These are phyloP conservation scores for Corchorus capsularis DNA, from an alignment of 345 rosid species.

Conservation along the genomic window DNA sequence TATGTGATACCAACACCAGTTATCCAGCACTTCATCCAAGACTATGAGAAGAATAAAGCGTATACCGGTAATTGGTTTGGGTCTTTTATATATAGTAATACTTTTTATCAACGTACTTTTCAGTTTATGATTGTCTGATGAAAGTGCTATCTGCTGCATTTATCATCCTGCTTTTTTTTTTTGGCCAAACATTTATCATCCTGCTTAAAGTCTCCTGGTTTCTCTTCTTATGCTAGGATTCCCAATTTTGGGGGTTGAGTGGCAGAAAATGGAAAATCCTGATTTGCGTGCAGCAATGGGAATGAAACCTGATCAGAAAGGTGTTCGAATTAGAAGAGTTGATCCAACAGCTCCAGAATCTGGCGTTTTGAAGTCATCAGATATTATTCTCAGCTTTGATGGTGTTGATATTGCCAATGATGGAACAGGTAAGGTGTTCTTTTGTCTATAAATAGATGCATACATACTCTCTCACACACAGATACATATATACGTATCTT, in stretches of 20 bases:
- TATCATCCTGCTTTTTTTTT: conserved; percentile 9
- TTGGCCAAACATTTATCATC: conserved; percentile 9
- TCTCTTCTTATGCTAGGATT: conserved; percentile 42
- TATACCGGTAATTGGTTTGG: conserved; percentile 51
- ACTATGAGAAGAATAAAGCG: conserved; percentile 64
- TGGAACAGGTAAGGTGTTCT: conserved; percentile 54
- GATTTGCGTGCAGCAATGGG: conserved; percentile 62
- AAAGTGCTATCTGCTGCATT: not conserved
- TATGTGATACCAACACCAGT: conserved; percentile 80
- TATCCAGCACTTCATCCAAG: conserved; percentile 59
- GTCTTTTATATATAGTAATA: not conserved
- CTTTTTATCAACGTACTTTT: not conserved
- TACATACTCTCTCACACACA: not conserved
- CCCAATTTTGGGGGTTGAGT: conserved; percentile 70
- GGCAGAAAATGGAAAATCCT: conserved; percentile 90
- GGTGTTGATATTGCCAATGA: conserved; percentile 73
- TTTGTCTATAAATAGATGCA: not conserved
- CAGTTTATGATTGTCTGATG: not conserved
- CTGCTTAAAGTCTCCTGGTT: not conserved
- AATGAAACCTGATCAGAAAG: conserved; percentile 63
- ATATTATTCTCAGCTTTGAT: conserved; percentile 69
- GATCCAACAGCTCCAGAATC: conserved; percentile 72
- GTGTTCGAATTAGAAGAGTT: conserved; percentile 65
- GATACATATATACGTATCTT: too few relatives aligned
- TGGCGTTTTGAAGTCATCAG: conserved; percentile 54